These are phyloP conservation scores for Curvularia verruculosa DNA, from an alignment of 2,329 filamentous ascomycete species.

Conservation along the genomic window DNA sequence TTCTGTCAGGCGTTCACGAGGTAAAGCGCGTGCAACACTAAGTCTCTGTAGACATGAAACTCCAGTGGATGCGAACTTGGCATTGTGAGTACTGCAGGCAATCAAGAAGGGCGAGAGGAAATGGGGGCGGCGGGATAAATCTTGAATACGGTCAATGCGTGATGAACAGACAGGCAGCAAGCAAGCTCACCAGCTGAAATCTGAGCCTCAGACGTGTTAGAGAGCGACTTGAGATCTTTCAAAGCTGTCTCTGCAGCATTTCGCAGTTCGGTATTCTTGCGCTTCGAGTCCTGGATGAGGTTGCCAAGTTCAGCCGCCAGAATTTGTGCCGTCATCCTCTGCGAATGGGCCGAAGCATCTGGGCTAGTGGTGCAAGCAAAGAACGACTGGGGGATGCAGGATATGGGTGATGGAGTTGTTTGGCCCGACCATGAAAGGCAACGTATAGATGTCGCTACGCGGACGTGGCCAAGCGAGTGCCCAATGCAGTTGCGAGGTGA, in stretches of 20 bases:
- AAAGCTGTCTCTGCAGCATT: slow-evolving; percentile 93
- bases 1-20: slow-evolving; percentile 79
- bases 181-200: slow-evolving; percentile 67
- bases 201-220: slow-evolving; percentile 76
- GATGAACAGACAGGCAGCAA: not conserved
- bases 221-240: slow-evolving; percentile 80
- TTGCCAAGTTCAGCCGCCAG: slow-evolving; percentile 86
- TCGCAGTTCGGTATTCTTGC: slow-evolving; percentile 88
- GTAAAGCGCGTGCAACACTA: slow-evolving; percentile 80
- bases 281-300: slow-evolving; percentile 92
- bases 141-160: slow-evolving; percentile 55
- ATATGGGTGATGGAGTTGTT: slow-evolving; percentile 20
- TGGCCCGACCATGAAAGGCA: slow-evolving; percentile 20
- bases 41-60: slow-evolving; percentile 88
- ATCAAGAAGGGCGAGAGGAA: slow-evolving; percentile 95
- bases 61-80: slow-evolving; percentile 86
- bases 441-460: slow-evolving; percentile 22
- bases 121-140: slow-evolving; percentile 78
- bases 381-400: slow-evolving; percentile 8
- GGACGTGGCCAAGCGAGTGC: slow-evolving; percentile 28
- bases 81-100: slow-evolving; percentile 87
- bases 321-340: slow-evolving; percentile 86
- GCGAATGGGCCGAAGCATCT: slow-evolving; percentile 29
- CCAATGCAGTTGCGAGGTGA: slow-evolving; percentile 14
- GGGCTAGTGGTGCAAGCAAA: slow-evolving; percentile 23